A percentile compares a stretch with the other conserved stretches of the same genome.
Evolutionary conservation across 2,329 filamentous ascomycete genomes (phyloP).

Genomic region (Trichophyton verrucosum): DNA sequence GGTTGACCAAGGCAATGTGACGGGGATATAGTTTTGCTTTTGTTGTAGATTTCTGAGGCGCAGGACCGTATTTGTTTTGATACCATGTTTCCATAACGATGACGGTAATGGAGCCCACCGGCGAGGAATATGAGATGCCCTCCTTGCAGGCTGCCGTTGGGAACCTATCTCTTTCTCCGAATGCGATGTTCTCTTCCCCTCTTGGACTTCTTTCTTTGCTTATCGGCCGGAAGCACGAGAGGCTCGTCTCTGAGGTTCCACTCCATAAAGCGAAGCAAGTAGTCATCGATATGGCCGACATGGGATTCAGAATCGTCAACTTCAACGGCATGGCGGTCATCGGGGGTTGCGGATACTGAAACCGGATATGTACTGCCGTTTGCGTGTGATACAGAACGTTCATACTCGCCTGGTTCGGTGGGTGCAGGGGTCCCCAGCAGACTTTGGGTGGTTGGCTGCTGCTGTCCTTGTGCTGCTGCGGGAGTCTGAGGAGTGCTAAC

Average conservation of each 20-base stretch:
- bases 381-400: conserved; percentile 4
- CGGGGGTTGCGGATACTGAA: conserved; percentile 11
- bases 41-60: background rate
- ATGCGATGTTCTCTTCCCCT: conserved; percentile 37
- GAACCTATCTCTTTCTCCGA: conserved; percentile 18
- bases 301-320: conserved; percentile 30
- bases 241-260: conserved; percentile 42
- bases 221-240: conserved; percentile 36
- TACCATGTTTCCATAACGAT: background rate
- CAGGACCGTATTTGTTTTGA: background rate
- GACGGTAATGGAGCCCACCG: background rate
- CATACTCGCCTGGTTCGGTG: conserved; percentile 25
- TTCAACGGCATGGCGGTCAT: conserved; percentile 15
- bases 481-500: conserved; percentile 30
- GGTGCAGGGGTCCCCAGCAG: conserved; percentile 27
- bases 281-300: conserved; percentile 58
- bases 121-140: background rate
- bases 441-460: conserved; percentile 15
- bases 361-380: conserved; percentile 17
- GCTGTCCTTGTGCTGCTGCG: conserved; percentile 11
- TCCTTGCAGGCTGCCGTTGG: background rate
- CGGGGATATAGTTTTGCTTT: background rate
- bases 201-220: conserved; percentile 37
- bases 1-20: background rate
- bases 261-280: conserved; percentile 59